A percentile compares a stretch with the other conserved stretches of the same genome.
Evolutionary conservation across 2,329 filamentous ascomycete genomes (phyloP).

Genomic region (Pseudogymnoascus verrucosus): DNA sequence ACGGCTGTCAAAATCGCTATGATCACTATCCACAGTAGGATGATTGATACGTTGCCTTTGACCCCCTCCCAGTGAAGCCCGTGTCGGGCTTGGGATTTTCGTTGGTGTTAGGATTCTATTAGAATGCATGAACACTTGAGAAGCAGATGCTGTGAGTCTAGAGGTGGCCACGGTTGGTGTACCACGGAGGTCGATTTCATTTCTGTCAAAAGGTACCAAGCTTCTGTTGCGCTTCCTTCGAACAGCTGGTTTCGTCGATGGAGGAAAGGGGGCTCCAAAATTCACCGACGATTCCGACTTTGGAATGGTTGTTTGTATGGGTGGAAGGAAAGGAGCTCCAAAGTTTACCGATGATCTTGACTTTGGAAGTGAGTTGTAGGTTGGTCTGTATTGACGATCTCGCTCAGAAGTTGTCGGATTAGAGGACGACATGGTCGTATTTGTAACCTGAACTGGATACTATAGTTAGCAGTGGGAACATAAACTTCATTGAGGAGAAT

Average conservation of each 20-base stretch:
- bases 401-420: neutral
- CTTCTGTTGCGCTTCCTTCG: slow-evolving; percentile 17
- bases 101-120: neutral
- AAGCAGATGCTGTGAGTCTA: slow-evolving; percentile 17
- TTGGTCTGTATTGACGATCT: slow-evolving; percentile 9
- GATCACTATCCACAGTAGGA: neutral
- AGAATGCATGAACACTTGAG: slow-evolving; percentile 9
- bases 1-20: neutral
- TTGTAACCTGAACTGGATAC: neutral
- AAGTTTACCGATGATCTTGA: neutral
- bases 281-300: neutral
- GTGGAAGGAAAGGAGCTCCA: slow-evolving; percentile 7
- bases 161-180: slow-evolving; percentile 18
- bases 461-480: neutral
- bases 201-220: slow-evolving; percentile 16
- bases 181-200: slow-evolving; percentile 11
- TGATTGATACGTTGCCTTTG: neutral
- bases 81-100: neutral
- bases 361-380: slow-evolving; percentile 3
- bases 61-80: neutral
- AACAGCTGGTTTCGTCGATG: neutral
- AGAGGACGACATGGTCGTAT: neutral
- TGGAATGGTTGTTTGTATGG: neutral
- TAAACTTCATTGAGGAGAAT: neutral
- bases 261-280: neutral